phyloP scores from a whole-genome alignment of 2,329 filamentous ascomycete species.

The Claviceps monticola region DNA sequence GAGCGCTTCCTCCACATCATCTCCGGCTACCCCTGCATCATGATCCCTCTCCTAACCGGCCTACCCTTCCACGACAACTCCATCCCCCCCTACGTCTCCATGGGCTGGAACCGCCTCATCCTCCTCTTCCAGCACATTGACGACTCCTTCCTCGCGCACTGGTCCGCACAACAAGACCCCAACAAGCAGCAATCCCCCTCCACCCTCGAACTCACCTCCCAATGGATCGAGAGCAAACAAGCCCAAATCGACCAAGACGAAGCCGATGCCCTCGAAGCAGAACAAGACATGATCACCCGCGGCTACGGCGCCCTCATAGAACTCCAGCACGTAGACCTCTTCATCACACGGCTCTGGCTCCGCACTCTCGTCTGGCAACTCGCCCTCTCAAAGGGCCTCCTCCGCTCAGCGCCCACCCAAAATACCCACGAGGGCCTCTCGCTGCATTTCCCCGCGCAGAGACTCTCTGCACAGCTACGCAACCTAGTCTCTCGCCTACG shows the following conservation, averaged over 20 bases:
- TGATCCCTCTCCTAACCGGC: slow-evolving; percentile 19
- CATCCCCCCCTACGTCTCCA: slow-evolving; percentile 22
- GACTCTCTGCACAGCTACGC: slow-evolving; percentile 25
- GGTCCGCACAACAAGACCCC: slow-evolving; percentile 18
- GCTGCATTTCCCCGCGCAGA: slow-evolving; percentile 24
- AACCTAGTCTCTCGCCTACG: slow-evolving; percentile 21
- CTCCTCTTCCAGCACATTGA: slow-evolving; percentile 25
- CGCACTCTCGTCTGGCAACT: slow-evolving; percentile 29
- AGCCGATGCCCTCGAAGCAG: slow-evolving; percentile 15
- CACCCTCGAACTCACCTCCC: slow-evolving; percentile 16
- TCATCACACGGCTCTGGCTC: slow-evolving; percentile 27
- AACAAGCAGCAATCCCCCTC: slow-evolving; percentile 2
- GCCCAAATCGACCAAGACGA: slow-evolving; percentile 26
- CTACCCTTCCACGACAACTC: slow-evolving; percentile 18
- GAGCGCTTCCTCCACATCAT: slow-evolving; percentile 37
- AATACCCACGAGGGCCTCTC: slow-evolving; percentile 23
- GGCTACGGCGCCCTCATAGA: slow-evolving; percentile 19
- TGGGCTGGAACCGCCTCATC: slow-evolving; percentile 24
- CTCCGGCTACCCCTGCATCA: slow-evolving; percentile 28
- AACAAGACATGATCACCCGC: slow-evolving; percentile 12
- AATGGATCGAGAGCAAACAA: slow-evolving; percentile 28
- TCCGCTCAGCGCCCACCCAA: slow-evolving; percentile 19
- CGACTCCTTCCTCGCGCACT: slow-evolving; percentile 23
- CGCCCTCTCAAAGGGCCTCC: slow-evolving; percentile 24
- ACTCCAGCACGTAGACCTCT: slow-evolving; percentile 26